Base-by-base conservation (phyloP, 345 rosid genomes). In the Aegle marmelos region DNA sequence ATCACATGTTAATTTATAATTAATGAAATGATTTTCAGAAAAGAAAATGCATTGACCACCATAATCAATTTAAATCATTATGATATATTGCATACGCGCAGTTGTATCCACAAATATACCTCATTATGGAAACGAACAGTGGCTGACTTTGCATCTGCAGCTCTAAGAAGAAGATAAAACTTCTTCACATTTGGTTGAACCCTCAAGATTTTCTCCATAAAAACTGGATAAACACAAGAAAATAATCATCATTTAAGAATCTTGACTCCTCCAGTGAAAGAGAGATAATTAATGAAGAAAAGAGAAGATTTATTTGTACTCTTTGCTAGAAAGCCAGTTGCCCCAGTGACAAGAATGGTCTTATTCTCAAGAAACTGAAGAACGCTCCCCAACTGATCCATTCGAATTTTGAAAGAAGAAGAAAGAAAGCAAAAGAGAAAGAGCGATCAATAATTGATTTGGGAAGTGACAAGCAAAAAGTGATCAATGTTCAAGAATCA, bases 141-240 rank as follows among this genome's bases (percentile, higher is more conserved):
- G 68, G 97, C 98, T 59, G 89, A 66, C 79, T 89, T 90, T 57
- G 90, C 78, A 79, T 92, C 97, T 7, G 89, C 37, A 48, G 98
- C 95, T 84, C 98, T 89, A 33, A 93, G 53, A 34, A 95, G 92
- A 79, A 93, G 93, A 74, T 87, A 95, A 14, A 95, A 60, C 83
- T 84, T 95, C 91, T 87, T 93, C 79, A 92, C 87, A 50, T 93
- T 89, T 41, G 98, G 97, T 75, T 95, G 98, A 58, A 92, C 86
- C 76, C 98, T 93, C 58, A 91, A 24, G 59, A 90, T 81, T 83
- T 93, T 93, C 90, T 95, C 99, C 89, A 90, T 74, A 65, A 92
- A 88, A 77, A 95, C 97, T 93, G 88, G 82, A 82, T 3, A 16
- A 34, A 9, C 19, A 17, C 16, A 41, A 16, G 13, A 37, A 36